Evolutionary conservation across 140 eudicot species (phyloP).

Genomic region (Anethum foeniculum): DNA sequence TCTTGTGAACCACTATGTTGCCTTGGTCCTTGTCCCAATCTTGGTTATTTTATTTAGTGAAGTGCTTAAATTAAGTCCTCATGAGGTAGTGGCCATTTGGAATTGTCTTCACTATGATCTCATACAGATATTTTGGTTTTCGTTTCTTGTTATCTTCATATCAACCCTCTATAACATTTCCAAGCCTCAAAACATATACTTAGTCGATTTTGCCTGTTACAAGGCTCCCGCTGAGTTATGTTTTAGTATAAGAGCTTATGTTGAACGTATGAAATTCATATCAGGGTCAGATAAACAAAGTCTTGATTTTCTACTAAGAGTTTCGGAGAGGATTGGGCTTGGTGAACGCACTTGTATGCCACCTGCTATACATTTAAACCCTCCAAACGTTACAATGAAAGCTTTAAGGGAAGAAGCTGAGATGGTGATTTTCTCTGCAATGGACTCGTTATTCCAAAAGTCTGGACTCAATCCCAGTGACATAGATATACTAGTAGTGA

Average conservation of each 20-base stretch:
- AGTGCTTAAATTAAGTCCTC: background rate
- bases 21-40: background rate
- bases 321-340: constrained; percentile 31
- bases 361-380: constrained; percentile 22
- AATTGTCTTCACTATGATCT: constrained; percentile 4
- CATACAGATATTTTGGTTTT: constrained; percentile 10
- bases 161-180: constrained; percentile 17
- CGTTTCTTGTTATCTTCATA: constrained; percentile 13
- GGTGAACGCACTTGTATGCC: constrained; percentile 41
- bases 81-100: background rate
- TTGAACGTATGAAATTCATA: constrained; percentile 24
- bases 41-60: background rate
- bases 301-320: constrained; percentile 28
- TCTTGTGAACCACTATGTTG: constrained; percentile 1
- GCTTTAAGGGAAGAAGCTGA: constrained; percentile 30
- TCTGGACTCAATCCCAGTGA: constrained; percentile 2
- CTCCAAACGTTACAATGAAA: constrained; percentile 25
- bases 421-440: constrained; percentile 25
- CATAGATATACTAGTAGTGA: background rate
- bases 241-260: constrained; percentile 13
- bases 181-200: constrained; percentile 23
- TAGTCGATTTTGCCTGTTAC: constrained; percentile 34
- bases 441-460: constrained; percentile 16
- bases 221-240: constrained; percentile 22
- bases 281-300: constrained; percentile 17